Base-by-base conservation (phyloP, 139 green algal genomes). In the Asterochloris erici region DNA sequence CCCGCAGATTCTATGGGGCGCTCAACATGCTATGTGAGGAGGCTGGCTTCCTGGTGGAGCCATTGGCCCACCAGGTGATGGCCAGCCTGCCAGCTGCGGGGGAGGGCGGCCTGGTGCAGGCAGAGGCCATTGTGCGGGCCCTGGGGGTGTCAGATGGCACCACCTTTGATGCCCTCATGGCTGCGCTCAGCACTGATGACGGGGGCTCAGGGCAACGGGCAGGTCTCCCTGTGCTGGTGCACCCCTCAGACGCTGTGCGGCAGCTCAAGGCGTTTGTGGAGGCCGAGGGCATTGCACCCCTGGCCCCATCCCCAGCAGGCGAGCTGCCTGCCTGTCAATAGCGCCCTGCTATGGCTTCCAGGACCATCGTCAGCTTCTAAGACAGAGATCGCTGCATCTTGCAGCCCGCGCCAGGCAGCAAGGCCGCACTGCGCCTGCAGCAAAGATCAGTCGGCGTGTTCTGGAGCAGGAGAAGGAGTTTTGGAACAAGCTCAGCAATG, bases 21-120 rank as follows among this genome's bases (percentile, higher is more conserved):
- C 84, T 96, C 38, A 75, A 83, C 64, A 82, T 97, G 63, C 83
- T 97, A 62, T 88, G 84, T 16, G 90, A 94, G 66, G 93, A 97
- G 85, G 89, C 89, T 23, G 92, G 90, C 63, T 97, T 95, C 84
- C 85, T 97, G 26, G 71, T 94, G 21, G 91, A 95, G 74, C 62
- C 77, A 15, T 91, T 91, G 81, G 86, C 87, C 29, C 69, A 77
- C 21, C 83, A 84, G 64, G 80, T 90, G 84, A 85, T 91, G 24
- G 82, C 89, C 27, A 71, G 82, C 21, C 71, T 90, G 60, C 74
- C 84, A 17, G 85, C 84, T 75, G 24, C 81, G n/a, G 85, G 90
- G 71, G 90, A 93, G 74, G 83, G 82, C 13, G 86, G 87, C 23
- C 68, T 88, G n/a, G 84, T 91, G 38, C 81, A 81, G 16, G 85